Percentiles rank a stretch among this genome's conserved stretches.
phyloP scores from a whole-genome alignment of 192 early-diverging fungal genomes.

The Coemansia sp. region DNA sequence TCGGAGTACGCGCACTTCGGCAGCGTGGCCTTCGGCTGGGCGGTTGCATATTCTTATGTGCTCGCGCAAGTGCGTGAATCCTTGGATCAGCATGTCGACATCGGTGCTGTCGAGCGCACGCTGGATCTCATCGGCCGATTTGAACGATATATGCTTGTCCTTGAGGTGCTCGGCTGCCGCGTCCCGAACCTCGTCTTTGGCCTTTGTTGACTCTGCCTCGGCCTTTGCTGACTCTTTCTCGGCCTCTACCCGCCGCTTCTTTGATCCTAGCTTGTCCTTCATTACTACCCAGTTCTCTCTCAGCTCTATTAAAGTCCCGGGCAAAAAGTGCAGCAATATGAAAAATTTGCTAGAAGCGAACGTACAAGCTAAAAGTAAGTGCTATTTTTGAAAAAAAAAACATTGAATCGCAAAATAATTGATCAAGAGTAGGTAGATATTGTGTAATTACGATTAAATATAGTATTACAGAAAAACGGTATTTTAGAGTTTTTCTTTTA shows the following conservation, averaged over 20 bases:
- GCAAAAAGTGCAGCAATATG: too few relatives aligned
- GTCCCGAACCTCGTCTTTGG: neutral
- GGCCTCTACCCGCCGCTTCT: neutral
- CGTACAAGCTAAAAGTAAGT: too few relatives aligned
- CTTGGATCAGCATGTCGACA: constrained; percentile 49
- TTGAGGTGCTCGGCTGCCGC: constrained; percentile 10
- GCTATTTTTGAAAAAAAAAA: too few relatives aligned
- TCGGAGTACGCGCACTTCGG: constrained; percentile 17
- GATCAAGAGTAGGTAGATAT: too few relatives aligned
- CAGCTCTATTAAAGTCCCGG: too few relatives aligned
- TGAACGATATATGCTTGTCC: constrained; percentile 38
- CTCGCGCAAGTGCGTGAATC: constrained; percentile 48
- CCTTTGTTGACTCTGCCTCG: constrained; percentile 16
- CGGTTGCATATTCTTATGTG: constrained; percentile 49
- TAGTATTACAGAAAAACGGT: too few relatives aligned
- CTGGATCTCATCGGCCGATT: constrained; percentile 31
- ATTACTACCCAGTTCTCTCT: too few relatives aligned
- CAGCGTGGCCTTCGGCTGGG: neutral
- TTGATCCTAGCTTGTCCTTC: neutral
- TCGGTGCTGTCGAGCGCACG: constrained; percentile 29
- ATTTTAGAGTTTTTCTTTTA: constrained; percentile 6
- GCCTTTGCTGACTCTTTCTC: neutral
- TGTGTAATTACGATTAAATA: too few relatives aligned
- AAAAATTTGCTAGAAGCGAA: too few relatives aligned
- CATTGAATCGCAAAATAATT: too few relatives aligned